Percentiles rank a stretch among this genome's conserved stretches.
phyloP scores from a whole-genome alignment of 2,329 filamentous ascomycete species.

The Stagonosporopsis tanaceti region DNA sequence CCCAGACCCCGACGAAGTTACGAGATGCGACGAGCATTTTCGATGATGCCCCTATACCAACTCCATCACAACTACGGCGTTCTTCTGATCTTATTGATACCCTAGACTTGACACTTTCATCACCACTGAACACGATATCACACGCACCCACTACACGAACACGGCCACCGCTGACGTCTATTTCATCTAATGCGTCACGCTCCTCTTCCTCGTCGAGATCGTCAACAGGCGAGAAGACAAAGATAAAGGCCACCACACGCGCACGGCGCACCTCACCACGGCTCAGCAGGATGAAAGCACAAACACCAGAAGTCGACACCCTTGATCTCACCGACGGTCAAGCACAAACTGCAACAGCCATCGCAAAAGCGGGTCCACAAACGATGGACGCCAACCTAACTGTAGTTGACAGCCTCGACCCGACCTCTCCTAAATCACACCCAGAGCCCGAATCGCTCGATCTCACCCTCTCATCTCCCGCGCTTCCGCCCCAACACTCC shows the following conservation, averaged over 20 bases:
- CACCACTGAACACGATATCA: slow-evolving; percentile 20
- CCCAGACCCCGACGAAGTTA: slow-evolving; percentile 36
- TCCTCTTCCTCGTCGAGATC: slow-evolving; percentile 19
- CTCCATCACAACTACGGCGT: slow-evolving; percentile 26
- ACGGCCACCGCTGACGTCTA: slow-evolving; percentile 37
- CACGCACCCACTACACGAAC: slow-evolving; percentile 8
- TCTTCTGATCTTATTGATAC: slow-evolving; percentile 32
- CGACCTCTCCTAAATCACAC: slow-evolving; percentile 24
- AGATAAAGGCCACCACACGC: slow-evolving; percentile 11
- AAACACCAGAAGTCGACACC: slow-evolving; percentile 28
- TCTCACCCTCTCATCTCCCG: slow-evolving; percentile 33
- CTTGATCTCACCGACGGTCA: slow-evolving; percentile 30
- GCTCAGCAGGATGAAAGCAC: slow-evolving; percentile 26
- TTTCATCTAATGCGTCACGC: slow-evolving; percentile 38
- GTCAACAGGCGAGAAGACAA: slow-evolving; percentile 12
- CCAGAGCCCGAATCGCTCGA: slow-evolving; percentile 33
- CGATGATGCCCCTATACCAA: slow-evolving; percentile 23
- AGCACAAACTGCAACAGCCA: background rate
- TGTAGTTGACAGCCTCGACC: slow-evolving; percentile 37
- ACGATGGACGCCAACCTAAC: slow-evolving; percentile 13
- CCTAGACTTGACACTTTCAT: slow-evolving; percentile 42
- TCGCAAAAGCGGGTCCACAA: background rate
- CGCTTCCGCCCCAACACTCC: slow-evolving; percentile 1
- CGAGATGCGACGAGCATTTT: slow-evolving; percentile 10
- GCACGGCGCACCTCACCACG: slow-evolving; percentile 35